A percentile compares a stretch with the other conserved stretches of the same genome.
Conservation (phyloP, 305 asterid genomes). For the Solanum hybrid region DNA sequence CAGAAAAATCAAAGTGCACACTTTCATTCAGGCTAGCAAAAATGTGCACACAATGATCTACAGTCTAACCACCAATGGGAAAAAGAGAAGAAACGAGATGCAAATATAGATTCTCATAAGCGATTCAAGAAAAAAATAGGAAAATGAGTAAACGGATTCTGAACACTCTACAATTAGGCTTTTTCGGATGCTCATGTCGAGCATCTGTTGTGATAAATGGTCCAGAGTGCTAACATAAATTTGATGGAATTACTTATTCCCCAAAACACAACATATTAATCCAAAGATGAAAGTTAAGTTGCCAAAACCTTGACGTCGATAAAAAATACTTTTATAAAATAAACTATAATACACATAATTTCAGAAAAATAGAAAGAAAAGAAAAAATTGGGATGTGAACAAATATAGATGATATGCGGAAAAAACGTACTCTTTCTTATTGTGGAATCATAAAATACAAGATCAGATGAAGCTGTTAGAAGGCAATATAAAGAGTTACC, state of each 20-base stretch:
- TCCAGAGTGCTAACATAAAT: not conserved
- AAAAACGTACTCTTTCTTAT: not conserved
- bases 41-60: not conserved
- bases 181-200: not conserved
- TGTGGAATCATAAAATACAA: not conserved
- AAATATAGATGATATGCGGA: not conserved
- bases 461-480: not conserved
- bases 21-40: not conserved
- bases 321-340: not conserved
- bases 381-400: not conserved
- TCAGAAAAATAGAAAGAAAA: not conserved
- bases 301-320: not conserved
- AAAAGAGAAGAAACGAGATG: not conserved
- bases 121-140: not conserved
- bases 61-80: not conserved
- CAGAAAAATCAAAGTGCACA: not conserved
- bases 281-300: not conserved
- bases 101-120: not conserved
- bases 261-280: not conserved
- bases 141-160: not conserved
- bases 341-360: not conserved
- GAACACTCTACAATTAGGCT: not conserved
- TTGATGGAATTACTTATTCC: not conserved
- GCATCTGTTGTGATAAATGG: not conserved
- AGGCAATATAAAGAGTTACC: conserved; percentile 35